Evolutionary conservation across 371 early-diverging fungal genomes (phyloP), one percentile per base, ranked within the genome.

Genomic region (Mucor plumbeus): DNA sequence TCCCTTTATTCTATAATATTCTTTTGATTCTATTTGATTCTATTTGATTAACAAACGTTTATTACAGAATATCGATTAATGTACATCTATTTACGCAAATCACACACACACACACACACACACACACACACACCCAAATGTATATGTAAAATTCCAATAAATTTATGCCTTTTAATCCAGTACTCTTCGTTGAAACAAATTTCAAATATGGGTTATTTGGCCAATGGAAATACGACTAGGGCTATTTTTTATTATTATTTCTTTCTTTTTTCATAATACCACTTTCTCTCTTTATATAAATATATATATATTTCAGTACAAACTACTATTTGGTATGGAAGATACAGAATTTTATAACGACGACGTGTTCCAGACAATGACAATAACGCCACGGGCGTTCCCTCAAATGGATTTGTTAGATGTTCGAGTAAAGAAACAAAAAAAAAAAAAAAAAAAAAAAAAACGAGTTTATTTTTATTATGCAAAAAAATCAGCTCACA

Each of bases 331-430:
- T 26, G 26, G 44, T 35, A 66, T 68, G 43, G 58, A 62, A 11
- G 65, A 64, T n/a, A n/a, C 44, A 44, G 44, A n/a, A 39, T 59
- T 65, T 73, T 54, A 44, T 17, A 44, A 44, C 44, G 44, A 44
- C 44, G 57, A 71, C 31, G 19, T 59, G 31, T 72, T 81, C 59
- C 77, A 76, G 31, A 75, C 79, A 33, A 79, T 81, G 77, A 70
- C 82, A 41, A 75, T 72, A 4, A 71, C 76, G 1, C 79, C 82
- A 47, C 43, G 77, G 14, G 59, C 68, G 9, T 77, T 81, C 63
- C 77, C 82, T n/a, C 61, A 54, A 38, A 63, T 66, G 33, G 53
- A 72, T 15, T 39, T 79, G 38, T 56, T 59, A 3, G 82, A 81
- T 50, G 66, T 81, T 47, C 31, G 71, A 41, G 82, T 81, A 79